Base-by-base conservation (phyloP, 192 early-diverging fungal genomes). In the Backusella liffmaniae region DNA sequence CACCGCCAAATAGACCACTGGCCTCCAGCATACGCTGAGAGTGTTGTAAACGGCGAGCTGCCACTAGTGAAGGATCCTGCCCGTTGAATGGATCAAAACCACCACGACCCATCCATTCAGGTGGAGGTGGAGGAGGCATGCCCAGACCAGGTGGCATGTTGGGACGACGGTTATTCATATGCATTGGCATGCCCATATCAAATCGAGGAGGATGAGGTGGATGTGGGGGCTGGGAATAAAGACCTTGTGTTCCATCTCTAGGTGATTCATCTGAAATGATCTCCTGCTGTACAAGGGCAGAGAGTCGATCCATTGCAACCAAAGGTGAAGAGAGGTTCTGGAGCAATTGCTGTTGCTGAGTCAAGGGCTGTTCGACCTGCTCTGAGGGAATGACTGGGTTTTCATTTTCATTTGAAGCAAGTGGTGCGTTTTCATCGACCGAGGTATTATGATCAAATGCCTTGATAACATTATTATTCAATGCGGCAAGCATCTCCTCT, bases 21-120 rank as follows among this genome's bases (percentile, higher is more conserved):
- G 80, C 80, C 1, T 77, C 80, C 9, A 81, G 30, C 80, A 81
- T 81, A 4, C 77, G 76, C 13, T 81, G 80, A 16, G 80, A 81
- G 51, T 81, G 80, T 36, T 81, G 80, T 39, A 81, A 66, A 56
- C 80, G 72, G 34, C 80, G 72, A 23, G 80, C 67, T 39, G 76
- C 76, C 59, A 81, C 77, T 23, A 77, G 56, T 2, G 69, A 59
- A 30, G 80, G 76, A 32, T 81, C 80, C 37, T 81, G 80, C 16
- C 80, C 80, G 16, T 74, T 74, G 51, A 77, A 76, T 10, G 73
- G 73, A 67, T 81, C 80, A 59, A 77, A 81, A 0, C 56, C 56
- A 3, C 73, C 65, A 44, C 80, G 72, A 16, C 73, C 49, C 32
- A 81, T 39, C 80, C 76, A 77, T 21, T 73, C 80, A 44, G 76